These are phyloP conservation scores for Blastosporella zonata DNA, from an alignment of 1,284 basidiomycete species.

Conservation along the genomic window DNA sequence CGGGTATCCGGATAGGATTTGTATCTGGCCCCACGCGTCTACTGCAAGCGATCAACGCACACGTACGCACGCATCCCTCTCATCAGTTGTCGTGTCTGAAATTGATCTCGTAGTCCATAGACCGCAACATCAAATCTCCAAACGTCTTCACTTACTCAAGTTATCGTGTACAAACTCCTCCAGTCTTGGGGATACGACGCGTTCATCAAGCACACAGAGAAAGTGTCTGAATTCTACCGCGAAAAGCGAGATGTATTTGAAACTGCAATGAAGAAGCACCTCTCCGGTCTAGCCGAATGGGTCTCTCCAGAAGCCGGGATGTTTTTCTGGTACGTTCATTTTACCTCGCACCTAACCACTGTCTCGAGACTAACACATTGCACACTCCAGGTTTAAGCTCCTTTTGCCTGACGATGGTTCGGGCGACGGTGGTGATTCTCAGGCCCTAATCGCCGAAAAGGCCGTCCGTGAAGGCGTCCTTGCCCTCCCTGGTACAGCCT, in stretches of 20 bases:
- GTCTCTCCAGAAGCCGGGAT: slow-evolving; percentile 80
- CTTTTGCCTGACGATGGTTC: slow-evolving; percentile 32
- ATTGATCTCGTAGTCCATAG: slow-evolving; percentile 27
- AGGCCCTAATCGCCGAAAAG: slow-evolving; percentile 22
- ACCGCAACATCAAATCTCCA: slow-evolving; percentile 74
- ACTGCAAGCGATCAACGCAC: slow-evolving; percentile 71
- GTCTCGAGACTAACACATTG: not conserved
- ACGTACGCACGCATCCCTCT: slow-evolving; percentile 42
- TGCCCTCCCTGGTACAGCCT: slow-evolving; percentile 27
- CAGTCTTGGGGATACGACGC: slow-evolving; percentile 71
- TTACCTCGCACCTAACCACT: not conserved
- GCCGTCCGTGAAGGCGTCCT: slow-evolving; percentile 26
- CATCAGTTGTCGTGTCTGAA: not conserved
- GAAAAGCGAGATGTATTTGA: slow-evolving; percentile 77
- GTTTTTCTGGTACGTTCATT: slow-evolving; percentile 73
- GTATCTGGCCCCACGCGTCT: slow-evolving; percentile 77
- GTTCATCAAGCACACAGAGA: slow-evolving; percentile 68
- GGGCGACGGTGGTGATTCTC: slow-evolving; percentile 66
- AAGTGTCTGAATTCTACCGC: slow-evolving; percentile 76
- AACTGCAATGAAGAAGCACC: slow-evolving; percentile 61
- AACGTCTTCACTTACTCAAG: slow-evolving; percentile 71
- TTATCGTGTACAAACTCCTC: slow-evolving; percentile 65
- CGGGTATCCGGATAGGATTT: slow-evolving; percentile 82
- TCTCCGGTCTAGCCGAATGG: slow-evolving; percentile 79
- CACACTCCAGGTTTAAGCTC: slow-evolving; percentile 54